phyloP scores from a whole-genome alignment of 345 rosid genomes.

The Lepidium africanum region DNA sequence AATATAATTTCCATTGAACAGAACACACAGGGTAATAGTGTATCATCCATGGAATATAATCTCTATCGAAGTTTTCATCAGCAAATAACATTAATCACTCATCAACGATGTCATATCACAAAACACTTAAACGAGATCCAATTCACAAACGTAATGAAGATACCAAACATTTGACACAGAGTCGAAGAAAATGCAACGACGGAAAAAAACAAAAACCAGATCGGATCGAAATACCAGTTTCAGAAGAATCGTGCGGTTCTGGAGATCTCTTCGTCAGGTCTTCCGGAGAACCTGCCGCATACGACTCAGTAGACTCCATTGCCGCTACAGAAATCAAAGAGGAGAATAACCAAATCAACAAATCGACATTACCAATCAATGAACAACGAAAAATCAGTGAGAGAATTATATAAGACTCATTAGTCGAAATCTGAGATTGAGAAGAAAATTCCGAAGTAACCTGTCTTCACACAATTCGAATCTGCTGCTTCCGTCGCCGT shows the following conservation, averaged over 20 bases:
- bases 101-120: background rate
- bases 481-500: constrained; percentile 5
- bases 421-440: constrained; percentile 28
- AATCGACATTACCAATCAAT: constrained; percentile 18
- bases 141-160: background rate
- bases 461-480: constrained; percentile 16
- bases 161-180: background rate
- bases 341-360: background rate
- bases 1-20: background rate
- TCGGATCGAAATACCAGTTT: constrained; percentile 62
- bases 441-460: background rate
- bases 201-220: constrained; percentile 18
- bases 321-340: background rate
- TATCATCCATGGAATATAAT: background rate
- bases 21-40: background rate
- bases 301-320: constrained; percentile 94
- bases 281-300: constrained; percentile 78
- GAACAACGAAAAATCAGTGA: background rate
- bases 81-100: background rate
- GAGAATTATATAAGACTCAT: background rate
- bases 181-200: background rate
- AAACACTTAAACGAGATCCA: constrained; percentile 1
- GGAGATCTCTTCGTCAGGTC: constrained; percentile 56
- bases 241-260: constrained; percentile 58
- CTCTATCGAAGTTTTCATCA: background rate